Evolutionary conservation across 2,329 filamentous ascomycete genomes (phyloP).

Genomic region (Pseudogymnoascus sp.): DNA sequence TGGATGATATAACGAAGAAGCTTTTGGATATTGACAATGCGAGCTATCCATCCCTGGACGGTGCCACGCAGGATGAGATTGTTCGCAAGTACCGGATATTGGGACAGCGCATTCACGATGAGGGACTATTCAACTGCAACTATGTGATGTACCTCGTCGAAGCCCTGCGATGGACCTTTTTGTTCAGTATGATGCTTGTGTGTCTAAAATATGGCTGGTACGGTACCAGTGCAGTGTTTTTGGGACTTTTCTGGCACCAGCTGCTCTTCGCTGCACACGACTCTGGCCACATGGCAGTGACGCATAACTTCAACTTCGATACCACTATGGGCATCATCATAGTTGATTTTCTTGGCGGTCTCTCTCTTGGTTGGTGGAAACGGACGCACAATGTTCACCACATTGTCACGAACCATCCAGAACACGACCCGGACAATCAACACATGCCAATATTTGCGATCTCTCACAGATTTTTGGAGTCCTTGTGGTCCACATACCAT

Average conservation of each 20-base stretch:
- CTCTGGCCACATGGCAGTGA: conserved; percentile 95
- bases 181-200: conserved; percentile 54
- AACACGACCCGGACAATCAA: conserved; percentile 93
- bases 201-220: conserved; percentile 60
- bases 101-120: conserved; percentile 59
- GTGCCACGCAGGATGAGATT: conserved; percentile 64
- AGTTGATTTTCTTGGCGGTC: conserved; percentile 78
- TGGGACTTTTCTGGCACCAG: conserved; percentile 89
- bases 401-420: conserved; percentile 88
- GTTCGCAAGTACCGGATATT: conserved; percentile 74
- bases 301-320: conserved; percentile 77
- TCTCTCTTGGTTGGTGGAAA: conserved; percentile 97
- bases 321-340: conserved; percentile 82
- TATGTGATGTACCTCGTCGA: conserved; percentile 75
- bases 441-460: conserved; percentile 85
- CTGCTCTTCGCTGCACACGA: conserved; percentile 91
- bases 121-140: conserved; percentile 76
- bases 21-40: conserved; percentile 67
- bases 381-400: conserved; percentile 93
- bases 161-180: conserved; percentile 57
- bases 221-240: conserved; percentile 57
- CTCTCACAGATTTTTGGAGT: conserved; percentile 69
- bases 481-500: conserved; percentile 73
- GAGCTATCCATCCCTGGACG: conserved; percentile 73
- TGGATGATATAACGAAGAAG: conserved; percentile 65